A percentile compares a stretch with the other conserved stretches of the same genome.
These are phyloP conservation scores for Penicillium sp. DNA, from an alignment of 2,329 filamentous ascomycete species.

Conservation along the genomic window DNA sequence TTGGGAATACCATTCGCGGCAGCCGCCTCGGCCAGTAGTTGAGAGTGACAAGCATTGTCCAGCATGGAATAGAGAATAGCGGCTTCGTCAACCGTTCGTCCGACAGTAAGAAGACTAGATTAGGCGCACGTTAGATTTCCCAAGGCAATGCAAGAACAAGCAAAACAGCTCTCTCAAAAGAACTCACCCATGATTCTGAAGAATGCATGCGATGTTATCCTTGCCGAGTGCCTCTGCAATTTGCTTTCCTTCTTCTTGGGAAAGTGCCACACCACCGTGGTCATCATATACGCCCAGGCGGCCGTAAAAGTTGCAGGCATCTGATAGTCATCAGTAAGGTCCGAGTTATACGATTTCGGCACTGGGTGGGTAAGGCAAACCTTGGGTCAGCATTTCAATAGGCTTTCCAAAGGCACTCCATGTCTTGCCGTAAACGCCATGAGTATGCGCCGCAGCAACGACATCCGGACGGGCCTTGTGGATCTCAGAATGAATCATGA, in stretches of 20 bases:
- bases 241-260: slow-evolving; percentile 47
- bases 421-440: slow-evolving; percentile 64
- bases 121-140: slow-evolving; percentile 23
- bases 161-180: slow-evolving; percentile 9
- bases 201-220: slow-evolving; percentile 49
- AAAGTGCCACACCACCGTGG: slow-evolving; percentile 50
- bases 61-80: slow-evolving; percentile 48
- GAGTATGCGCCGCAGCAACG: slow-evolving; percentile 64
- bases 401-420: slow-evolving; percentile 67
- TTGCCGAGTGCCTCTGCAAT: slow-evolving; percentile 48
- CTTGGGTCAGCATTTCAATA: slow-evolving; percentile 66
- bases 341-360: background rate
- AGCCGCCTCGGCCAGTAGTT: slow-evolving; percentile 50
- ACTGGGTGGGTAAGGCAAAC: slow-evolving; percentile 42
- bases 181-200: slow-evolving; percentile 50
- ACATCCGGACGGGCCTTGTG: slow-evolving; percentile 66
- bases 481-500: slow-evolving; percentile 66
- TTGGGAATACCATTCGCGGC: slow-evolving; percentile 48
- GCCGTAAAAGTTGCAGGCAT: slow-evolving; percentile 48
- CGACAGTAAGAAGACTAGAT: slow-evolving; percentile 47
- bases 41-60: slow-evolving; percentile 51
- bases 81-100: slow-evolving; percentile 50
- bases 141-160: background rate
- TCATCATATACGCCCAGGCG: slow-evolving; percentile 47
- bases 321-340: slow-evolving; percentile 25